Evolutionary conservation across 805 yeast species (phyloP).

Genomic region (Martiniozyma abietophila): DNA sequence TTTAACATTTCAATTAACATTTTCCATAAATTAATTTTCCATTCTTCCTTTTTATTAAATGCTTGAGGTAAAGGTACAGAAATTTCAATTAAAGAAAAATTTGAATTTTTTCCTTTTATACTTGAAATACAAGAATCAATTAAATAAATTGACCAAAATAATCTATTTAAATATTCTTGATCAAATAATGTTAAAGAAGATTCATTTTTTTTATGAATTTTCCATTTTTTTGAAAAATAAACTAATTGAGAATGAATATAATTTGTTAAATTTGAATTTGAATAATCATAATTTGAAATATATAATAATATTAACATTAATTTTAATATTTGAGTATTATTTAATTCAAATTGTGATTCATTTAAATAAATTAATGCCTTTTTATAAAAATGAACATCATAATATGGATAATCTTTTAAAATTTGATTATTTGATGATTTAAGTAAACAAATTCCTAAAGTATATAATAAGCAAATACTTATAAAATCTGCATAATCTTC

Average conservation of each 20-base stretch:
- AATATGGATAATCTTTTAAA: slow-evolving; percentile 28
- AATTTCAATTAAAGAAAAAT: slow-evolving; percentile 22
- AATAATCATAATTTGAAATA: slow-evolving; percentile 1
- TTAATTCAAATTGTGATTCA: not conserved
- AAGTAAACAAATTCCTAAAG: too few relatives aligned
- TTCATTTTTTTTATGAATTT: slow-evolving; percentile 26
- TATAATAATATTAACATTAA: slow-evolving; percentile 4
- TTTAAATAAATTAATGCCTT: slow-evolving; percentile 34
- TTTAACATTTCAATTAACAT: slow-evolving; percentile 33
- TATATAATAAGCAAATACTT: too few relatives aligned
- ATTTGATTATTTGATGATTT: slow-evolving; percentile 31
- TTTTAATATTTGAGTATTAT: slow-evolving; percentile 7
- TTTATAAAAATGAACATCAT: slow-evolving; percentile 43
- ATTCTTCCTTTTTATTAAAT: slow-evolving; percentile 32
- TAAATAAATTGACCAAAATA: slow-evolving; percentile 24
- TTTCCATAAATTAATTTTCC: slow-evolving; percentile 29
- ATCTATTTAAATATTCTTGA: slow-evolving; percentile 34
- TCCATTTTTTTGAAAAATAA: slow-evolving; percentile 38
- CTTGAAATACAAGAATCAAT: slow-evolving; percentile 22
- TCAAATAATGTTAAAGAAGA: slow-evolving; percentile 26
- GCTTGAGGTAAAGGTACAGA: slow-evolving; percentile 25
- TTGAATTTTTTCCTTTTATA: slow-evolving; percentile 21
- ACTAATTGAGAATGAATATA: slow-evolving; percentile 41
- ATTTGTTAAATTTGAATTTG: slow-evolving; percentile 5
- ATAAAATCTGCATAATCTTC: too few relatives aligned